These are phyloP conservation scores for Cladorrhinum sp. DNA, from an alignment of 2,329 filamentous ascomycete genomes.

Conservation along the genomic window DNA sequence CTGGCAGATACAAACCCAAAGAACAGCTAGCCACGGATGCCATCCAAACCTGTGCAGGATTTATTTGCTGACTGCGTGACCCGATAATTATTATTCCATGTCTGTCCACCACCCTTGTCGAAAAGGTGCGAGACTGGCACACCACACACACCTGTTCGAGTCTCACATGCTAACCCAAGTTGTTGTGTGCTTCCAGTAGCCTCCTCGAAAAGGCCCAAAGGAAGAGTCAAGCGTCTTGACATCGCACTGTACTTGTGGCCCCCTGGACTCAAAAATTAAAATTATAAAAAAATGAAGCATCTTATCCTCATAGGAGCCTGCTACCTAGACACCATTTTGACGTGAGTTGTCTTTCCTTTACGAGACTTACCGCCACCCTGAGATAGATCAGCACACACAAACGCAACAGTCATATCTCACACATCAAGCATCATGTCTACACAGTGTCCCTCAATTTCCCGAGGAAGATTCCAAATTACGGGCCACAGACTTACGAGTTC, in stretches of 20 bases:
- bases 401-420: constrained; percentile 5
- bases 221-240: too few species aligned
- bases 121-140: background rate
- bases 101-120: background rate
- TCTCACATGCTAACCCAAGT: background rate
- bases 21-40: background rate
- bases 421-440: constrained; percentile 4
- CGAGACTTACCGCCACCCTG: background rate
- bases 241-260: too few species aligned
- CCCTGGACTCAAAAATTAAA: background rate
- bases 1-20: background rate
- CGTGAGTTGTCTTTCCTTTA: constrained; percentile 40
- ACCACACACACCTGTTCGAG: background rate
- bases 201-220: too few species aligned
- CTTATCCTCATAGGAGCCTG: constrained; percentile 65
- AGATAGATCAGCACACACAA: too few species aligned
- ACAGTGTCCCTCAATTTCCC: constrained; percentile 64
- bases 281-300: constrained; percentile 46
- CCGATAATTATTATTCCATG: background rate
- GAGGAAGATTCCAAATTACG: constrained; percentile 70
- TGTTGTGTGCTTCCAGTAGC: too few species aligned
- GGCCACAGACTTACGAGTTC: constrained; percentile 54
- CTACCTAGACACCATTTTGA: constrained; percentile 69
- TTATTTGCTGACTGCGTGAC: background rate
- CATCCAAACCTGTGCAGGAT: background rate